phyloP scores from a whole-genome alignment of 495 filamentous ascomycete species.

The Hypoxylon lenormandii region DNA sequence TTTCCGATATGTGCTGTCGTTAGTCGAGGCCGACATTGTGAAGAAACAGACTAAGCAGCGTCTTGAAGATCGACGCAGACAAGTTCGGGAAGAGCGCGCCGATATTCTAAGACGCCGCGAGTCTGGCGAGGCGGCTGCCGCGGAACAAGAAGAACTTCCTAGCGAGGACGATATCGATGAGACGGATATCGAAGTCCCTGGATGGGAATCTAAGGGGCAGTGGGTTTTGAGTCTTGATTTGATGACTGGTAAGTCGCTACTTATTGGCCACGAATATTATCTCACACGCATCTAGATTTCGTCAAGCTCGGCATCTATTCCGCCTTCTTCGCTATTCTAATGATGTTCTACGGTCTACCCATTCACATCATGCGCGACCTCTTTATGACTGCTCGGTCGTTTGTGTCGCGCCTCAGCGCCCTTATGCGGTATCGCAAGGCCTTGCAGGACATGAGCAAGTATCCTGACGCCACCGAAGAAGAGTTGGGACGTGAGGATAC shows the following conservation, averaged over 20 bases:
- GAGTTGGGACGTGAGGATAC: constrained; percentile 88
- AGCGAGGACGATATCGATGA: constrained; percentile 85
- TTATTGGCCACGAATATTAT: neutral
- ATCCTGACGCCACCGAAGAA: constrained; percentile 89
- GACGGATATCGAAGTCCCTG: constrained; percentile 90
- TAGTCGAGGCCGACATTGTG: constrained; percentile 80
- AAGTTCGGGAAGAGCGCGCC: constrained; percentile 68
- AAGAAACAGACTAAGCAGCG: constrained; percentile 74
- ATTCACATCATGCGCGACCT: constrained; percentile 97
- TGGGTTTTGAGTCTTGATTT: constrained; percentile 93
- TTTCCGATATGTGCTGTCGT: constrained; percentile 79
- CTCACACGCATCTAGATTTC: constrained; percentile 71
- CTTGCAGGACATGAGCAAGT: constrained; percentile 88
- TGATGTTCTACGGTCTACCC: constrained; percentile 92
- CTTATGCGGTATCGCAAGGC: constrained; percentile 90
- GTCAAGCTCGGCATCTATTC: constrained; percentile 88
- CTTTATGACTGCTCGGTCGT: constrained; percentile 90
- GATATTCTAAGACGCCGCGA: constrained; percentile 74
- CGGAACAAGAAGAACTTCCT: constrained; percentile 65
- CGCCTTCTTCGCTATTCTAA: constrained; percentile 90
- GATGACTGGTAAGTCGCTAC: constrained; percentile 70
- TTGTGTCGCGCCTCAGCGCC: constrained; percentile 85
- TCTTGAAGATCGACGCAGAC: constrained; percentile 69
- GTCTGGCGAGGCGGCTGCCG: constrained; percentile 58
- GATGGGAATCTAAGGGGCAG: constrained; percentile 95